Evolutionary conservation across 306 rosid genomes (phyloP).

Genomic region (Cucurbita pepo): DNA sequence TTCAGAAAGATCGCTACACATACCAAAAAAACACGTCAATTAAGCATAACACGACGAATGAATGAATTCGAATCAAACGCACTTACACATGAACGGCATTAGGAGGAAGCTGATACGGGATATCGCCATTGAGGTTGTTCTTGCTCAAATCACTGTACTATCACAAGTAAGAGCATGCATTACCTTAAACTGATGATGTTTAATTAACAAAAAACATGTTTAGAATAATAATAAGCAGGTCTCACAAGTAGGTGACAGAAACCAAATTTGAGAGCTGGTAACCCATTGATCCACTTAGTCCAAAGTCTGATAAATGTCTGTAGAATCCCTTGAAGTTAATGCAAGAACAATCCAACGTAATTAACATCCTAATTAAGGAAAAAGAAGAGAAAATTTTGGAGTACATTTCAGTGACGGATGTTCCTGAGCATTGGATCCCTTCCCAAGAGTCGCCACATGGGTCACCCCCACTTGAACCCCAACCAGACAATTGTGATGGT

Average conservation of each 20-base stretch:
- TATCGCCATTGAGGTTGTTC: conserved; percentile 59
- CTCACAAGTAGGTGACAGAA: conserved; percentile 73
- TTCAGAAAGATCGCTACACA: conserved; percentile 65
- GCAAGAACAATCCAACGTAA: background rate
- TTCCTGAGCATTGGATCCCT: conserved; percentile 64
- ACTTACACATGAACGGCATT: conserved; percentile 54
- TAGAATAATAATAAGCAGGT: conserved; percentile 11
- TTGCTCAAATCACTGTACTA: conserved; percentile 93
- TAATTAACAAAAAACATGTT: background rate
- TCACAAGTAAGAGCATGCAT: conserved; percentile 24
- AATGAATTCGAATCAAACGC: background rate
- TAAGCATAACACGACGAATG: background rate
- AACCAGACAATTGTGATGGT: conserved; percentile 38
- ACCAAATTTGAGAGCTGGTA: conserved; percentile 62
- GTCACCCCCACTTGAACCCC: conserved; percentile 80
- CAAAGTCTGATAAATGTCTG: conserved; percentile 53
- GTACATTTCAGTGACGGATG: conserved; percentile 85
- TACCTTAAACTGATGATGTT: conserved; percentile 18
- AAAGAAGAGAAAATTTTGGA: background rate
- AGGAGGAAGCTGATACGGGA: conserved; percentile 93
- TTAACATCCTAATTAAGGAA: background rate
- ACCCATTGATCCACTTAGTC: conserved; percentile 61
- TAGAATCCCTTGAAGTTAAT: background rate
- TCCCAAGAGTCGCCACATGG: conserved; percentile 81
- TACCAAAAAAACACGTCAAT: background rate